phyloP scores from a whole-genome alignment of 1,284 basidiomycete genomes.

The Violaceomyces palustris region DNA sequence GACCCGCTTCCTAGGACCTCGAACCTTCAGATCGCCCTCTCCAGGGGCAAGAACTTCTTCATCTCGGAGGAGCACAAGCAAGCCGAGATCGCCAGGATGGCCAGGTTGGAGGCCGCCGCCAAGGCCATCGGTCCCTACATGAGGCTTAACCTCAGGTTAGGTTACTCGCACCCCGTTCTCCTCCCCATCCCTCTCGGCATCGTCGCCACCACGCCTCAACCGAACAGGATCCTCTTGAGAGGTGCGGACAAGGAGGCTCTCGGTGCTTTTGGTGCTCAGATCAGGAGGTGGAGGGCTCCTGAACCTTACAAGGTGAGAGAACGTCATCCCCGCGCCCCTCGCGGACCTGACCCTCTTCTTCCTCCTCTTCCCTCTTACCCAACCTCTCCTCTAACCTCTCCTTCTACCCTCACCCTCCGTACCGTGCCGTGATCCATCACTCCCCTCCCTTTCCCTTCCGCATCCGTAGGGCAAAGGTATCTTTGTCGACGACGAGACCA shows the following conservation, averaged over 20 bases:
- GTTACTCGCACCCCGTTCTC: constrained; percentile 80
- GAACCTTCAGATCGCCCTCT: constrained; percentile 32
- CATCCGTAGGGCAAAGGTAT: constrained; percentile 63
- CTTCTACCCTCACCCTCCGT: not conserved
- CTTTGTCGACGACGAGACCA: constrained; percentile 81
- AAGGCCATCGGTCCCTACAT: constrained; percentile 17
- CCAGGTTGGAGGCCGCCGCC: constrained; percentile 1
- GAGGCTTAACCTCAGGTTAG: constrained; percentile 57
- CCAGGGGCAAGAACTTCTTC: constrained; percentile 20
- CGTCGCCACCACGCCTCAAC: constrained; percentile 51
- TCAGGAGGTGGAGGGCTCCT: constrained; percentile 77
- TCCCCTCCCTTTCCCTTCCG: too few relatives aligned
- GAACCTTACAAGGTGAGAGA: constrained; percentile 94
- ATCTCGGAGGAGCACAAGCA: constrained; percentile 22
- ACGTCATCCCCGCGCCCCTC: not conserved
- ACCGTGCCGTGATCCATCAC: not conserved
- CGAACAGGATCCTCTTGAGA: constrained; percentile 57
- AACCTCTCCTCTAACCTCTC: not conserved
- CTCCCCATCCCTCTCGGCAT: constrained; percentile 65
- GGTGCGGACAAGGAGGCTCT: constrained; percentile 62
- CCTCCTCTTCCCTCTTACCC: constrained; percentile 1
- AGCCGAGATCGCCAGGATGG: constrained; percentile 19
- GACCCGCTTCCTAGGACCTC: constrained; percentile 59
- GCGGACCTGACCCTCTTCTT: not conserved
- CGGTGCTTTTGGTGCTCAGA: constrained; percentile 80